Evolutionary conservation across 768 basidiomycete genomes (phyloP), one percentile per base, ranked within the genome.

Genomic region (Hemileccinum impolitum): DNA sequence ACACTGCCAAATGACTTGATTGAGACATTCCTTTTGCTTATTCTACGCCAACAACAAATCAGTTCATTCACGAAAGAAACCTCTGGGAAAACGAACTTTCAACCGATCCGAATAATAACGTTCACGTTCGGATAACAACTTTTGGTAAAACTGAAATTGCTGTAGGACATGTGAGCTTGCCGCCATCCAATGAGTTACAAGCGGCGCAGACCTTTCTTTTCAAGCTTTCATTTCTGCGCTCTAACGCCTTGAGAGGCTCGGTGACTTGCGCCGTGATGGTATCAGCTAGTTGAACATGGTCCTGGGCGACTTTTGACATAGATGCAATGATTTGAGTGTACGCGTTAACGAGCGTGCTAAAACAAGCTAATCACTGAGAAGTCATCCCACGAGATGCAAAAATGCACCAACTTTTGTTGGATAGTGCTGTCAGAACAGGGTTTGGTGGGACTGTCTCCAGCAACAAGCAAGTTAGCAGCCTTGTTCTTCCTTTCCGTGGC

Each of bases 61-160:
- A 45, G 40, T 7, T 36, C 36, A 25, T 47, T 42, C 47, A 34
- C 31, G 30, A 15, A 39, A 17, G 8, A 38, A 40, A 39, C 25
- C 45, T 38, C 17, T 39, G 49, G 39, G 50, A 49, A 45, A 30
- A 50, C 69, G 47, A 46, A 87, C 90, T 77, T 90, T 91, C 35
- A 77, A 54, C 40, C 87, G 83, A 51, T 90, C 87, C 32, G 67
- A 65, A 55, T 85, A 88, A 38, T 75, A 66, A 39, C 76, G 79
- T 61, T 92, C 89, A 45, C 87, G 75, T 47, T 91, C 87, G 3
- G 77, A 66, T 0, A 91, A 63, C 18, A 89, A 65, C 62, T 82
- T 88, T 66, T 84, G 80, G 62, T 83, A 89, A 66, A 82, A 86
- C 55, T 74, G 74, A 47, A 78, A 71, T 75, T 90, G 84, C 82